Base-by-base conservation (phyloP, 768 basidiomycete species). In the Rhodosporidiobolus odoratus region DNA sequence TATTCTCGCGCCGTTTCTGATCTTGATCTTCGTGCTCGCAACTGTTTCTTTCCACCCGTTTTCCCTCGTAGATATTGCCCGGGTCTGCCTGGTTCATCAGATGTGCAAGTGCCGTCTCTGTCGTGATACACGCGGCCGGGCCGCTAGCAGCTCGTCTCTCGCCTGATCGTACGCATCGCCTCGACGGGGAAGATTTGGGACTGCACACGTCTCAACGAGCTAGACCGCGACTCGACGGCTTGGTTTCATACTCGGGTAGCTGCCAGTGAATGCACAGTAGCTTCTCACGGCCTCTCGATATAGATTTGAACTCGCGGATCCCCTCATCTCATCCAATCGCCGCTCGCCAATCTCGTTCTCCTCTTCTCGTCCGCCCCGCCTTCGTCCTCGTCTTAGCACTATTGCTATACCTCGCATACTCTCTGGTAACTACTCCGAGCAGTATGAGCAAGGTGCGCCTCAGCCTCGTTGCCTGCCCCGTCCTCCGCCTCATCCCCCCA, bases 361-460 rank as follows among this genome's bases (percentile, higher is more conserved):
- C 16, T 8, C 30, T 12, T 19, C 48, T 34, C 2, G 4, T 13
- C 4, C 48, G 2, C 59, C 25, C 19, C 41, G 43, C 7, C 9
- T 32, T 60, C 59, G 45, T 34, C 13, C 43, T 61, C 60, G 9
- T n/a, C 35, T 50, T 19, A 9, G 34, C n/a, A 12, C 30, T 4
- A 15, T 48, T 19, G 21, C 25, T 37, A 19, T 23, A 6, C 6
- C 10, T 37, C 27, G 43, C 43, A 12, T n/a, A 12, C 47, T 61
- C 25, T 12, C 25, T 21, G 10, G 23, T 3, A 13, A 37, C 1
- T 9, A 17, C 2, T 3, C 2, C 47, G 17, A 4, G 17, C 34
- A 37, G 9, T 2, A 61, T 61, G 60, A 35, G 34, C 60, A 61
- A 61, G 60, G 60, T 61, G 47, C 43, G 43, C 43, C 23, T 23